Percentiles rank a stretch among this genome's conserved stretches.
Conservation (phyloP, 2,329 filamentous ascomycete genomes). For the Penicillium sp. region DNA sequence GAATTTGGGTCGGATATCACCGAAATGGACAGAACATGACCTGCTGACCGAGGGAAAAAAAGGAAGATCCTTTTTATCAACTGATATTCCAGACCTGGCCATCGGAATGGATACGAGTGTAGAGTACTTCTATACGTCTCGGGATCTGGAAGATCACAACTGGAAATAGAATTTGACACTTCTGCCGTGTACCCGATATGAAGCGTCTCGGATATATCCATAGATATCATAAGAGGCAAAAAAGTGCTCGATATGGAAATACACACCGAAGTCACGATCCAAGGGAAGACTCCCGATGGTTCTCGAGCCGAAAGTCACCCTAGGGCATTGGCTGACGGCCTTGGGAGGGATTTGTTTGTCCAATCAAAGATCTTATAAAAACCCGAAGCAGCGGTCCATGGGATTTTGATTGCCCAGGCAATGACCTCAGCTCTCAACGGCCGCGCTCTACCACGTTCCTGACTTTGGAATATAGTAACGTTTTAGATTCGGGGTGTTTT, state of each 20-base stretch:
- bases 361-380: not conserved
- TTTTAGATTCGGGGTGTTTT: not conserved
- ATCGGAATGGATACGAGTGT: not conserved
- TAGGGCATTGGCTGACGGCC: not conserved
- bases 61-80: not conserved
- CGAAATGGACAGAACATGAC: not conserved
- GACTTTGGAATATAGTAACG: not conserved
- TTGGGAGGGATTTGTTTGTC: not conserved
- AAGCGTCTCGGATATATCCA: too few species aligned
- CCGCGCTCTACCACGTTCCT: slow-evolving; percentile 18
- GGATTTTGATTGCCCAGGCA: not conserved
- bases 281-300: not conserved
- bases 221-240: not conserved
- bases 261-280: not conserved
- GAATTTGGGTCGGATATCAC: not conserved
- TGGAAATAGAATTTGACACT: not conserved
- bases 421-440: slow-evolving; percentile 1
- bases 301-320: not conserved
- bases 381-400: not conserved
- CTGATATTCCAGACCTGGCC: not conserved
- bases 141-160: not conserved
- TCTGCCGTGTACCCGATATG: not conserved
- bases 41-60: not conserved
- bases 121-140: not conserved
- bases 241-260: not conserved